Base-by-base conservation (phyloP, 2,329 filamentous ascomycete genomes). In the Cladosporium sp. region DNA sequence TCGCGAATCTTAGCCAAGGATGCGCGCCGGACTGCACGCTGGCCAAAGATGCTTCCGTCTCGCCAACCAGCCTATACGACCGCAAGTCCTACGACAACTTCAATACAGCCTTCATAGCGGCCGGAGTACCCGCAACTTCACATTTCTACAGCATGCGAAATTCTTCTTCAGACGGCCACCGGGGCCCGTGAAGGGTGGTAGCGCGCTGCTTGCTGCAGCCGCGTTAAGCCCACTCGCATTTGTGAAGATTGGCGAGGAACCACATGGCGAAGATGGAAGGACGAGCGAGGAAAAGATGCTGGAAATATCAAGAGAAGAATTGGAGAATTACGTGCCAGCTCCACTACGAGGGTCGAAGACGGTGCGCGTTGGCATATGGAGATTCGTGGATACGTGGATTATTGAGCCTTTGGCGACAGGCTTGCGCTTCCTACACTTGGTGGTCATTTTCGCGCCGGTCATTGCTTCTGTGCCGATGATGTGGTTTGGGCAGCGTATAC, bases 211-310 rank as follows among this genome's bases (percentile, higher is more conserved):
- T 36, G 80, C 81, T n/a, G 78, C 67, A 32, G 73, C 77, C 5
- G 68, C 79, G 7, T 77, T 89, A 60, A 85, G 82, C 28, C 86
- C 87, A 0, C 83, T 82, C 5, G 86, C 84, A 1, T 88, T 89
- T 68, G 83, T 90, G 47, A 80, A 85, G 64, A 78, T 89, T 52
- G 83, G 83, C 59, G 81, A 86, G 68, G 80, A 85, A 54, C 73
- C 77, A 12, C 70, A 74, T 30, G 77, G 78, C 64, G 76, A 80
- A 26, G 78, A 82, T 71, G 81, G 80, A 30, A 83, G 90, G 74
- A 97, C 93, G 2, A 87, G 87, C 30, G 93, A 97, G 80, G 86
- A 86, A 78, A 90, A 92, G 70, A 97, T 97, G 94, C 85, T 97
- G 15, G 87, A 93, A 76, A 87, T 85, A 2, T 97, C 93, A 44